Base-by-base conservation (phyloP, 345 rosid species). In the Arabis hirsuta region DNA sequence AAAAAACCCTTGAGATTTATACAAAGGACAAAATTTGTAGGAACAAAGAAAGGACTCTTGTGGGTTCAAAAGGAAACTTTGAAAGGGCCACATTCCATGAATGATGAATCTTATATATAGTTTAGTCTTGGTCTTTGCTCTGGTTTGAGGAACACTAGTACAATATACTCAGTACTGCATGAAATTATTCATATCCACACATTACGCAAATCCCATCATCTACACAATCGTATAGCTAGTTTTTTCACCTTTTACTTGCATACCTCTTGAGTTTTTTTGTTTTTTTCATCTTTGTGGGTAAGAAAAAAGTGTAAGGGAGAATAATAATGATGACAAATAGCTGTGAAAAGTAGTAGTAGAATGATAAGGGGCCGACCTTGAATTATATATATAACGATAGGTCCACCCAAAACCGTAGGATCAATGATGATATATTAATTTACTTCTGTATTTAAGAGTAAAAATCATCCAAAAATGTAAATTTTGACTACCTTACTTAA, bases 61-160 rank as follows among this genome's bases (percentile, higher is more conserved):
- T 59, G 73, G 60, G 62, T 67, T 74, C 36, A 26, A 60, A 47
- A 54, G 42, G 42, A 34, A 74, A 52, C 73, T 74, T 32, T 34
- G 51, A 60, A 67, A 59, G 62, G 73, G 55, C 55, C 73, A 67
- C 34, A 41, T 52, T 57, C 10, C 55, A 67, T 24, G 56, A 38
- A 53, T 60, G 39, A 51, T 43, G 54, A 45, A 34, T 45, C 51
- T 12, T 12, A 2, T 27, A 60, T 12, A 2, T 27, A 60, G 73
- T 59, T 27, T 42, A 74, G 62, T 67, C 78, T 53, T 67, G 62
- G 69, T 67, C 64, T 53, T 60, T 55, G 63, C 51, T 61, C 43
- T 74, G 9, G 12, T 52, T 67, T 60, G 16, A 67, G 69, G 73
- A 67, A 74, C 67, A 67, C 43, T 74, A 43, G 78, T 74, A 74